Evolutionary conservation across 768 basidiomycete species (phyloP).

Genomic region (Mycena rosella): DNA sequence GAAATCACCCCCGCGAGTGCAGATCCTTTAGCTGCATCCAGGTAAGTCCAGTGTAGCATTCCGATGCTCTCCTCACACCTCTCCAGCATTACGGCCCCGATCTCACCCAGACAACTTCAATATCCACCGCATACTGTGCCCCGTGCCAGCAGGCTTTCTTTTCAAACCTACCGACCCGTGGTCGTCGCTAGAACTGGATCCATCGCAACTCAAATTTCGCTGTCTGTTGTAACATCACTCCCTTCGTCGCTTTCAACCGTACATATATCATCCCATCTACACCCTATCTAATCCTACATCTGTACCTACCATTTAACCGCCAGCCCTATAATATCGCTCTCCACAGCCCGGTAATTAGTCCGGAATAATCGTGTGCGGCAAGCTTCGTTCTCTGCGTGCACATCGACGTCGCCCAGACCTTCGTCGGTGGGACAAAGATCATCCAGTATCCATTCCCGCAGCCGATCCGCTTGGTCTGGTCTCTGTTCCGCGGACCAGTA

Average conservation of each 20-base stretch:
- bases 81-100: slow-evolving; percentile 80
- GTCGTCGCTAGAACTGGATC: slow-evolving; percentile 10
- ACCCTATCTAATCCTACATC: slow-evolving; percentile 19
- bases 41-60: slow-evolving; percentile 45
- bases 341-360: slow-evolving; percentile 88
- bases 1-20: slow-evolving; percentile 49
- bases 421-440: slow-evolving; percentile 47
- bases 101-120: slow-evolving; percentile 69
- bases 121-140: slow-evolving; percentile 66
- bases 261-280: slow-evolving; percentile 10
- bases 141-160: slow-evolving; percentile 69
- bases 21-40: slow-evolving; percentile 52
- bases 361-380: slow-evolving; percentile 68
- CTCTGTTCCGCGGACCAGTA: slow-evolving; percentile 70
- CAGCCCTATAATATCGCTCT: slow-evolving; percentile 84
- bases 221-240: slow-evolving; percentile 2
- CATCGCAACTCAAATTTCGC: neutral
- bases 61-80: neutral
- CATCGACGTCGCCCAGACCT: slow-evolving; percentile 48
- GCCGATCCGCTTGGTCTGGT: slow-evolving; percentile 47
- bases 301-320: slow-evolving; percentile 76
- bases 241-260: slow-evolving; percentile 30
- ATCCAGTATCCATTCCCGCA: slow-evolving; percentile 46
- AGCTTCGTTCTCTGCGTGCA: slow-evolving; percentile 60
- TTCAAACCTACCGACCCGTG: slow-evolving; percentile 10